Evolutionary conservation across 495 filamentous ascomycete genomes (phyloP).

Genomic region (Lepraria neglecta): DNA sequence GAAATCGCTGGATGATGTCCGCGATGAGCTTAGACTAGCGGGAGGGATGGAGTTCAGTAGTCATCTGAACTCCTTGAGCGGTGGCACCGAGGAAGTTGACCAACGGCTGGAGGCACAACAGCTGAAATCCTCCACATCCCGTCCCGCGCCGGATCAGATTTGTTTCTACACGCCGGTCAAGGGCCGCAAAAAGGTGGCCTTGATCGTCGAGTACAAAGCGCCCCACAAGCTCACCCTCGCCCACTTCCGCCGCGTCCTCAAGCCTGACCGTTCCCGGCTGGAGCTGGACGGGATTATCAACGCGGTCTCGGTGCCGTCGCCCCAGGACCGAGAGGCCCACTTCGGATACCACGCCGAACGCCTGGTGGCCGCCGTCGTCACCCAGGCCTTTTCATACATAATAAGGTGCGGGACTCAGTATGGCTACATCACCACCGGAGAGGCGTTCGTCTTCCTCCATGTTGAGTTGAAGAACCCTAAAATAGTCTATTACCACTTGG

Average conservation of each 20-base stretch:
- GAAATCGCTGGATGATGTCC: neutral
- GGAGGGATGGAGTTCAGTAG: neutral
- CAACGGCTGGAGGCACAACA: neutral
- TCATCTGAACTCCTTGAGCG: neutral
- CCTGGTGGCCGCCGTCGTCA: slow-evolving; percentile 38
- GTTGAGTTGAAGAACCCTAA: slow-evolving; percentile 35
- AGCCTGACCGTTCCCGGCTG: neutral
- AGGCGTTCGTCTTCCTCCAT: slow-evolving; percentile 44
- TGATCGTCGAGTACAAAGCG: neutral
- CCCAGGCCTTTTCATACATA: slow-evolving; percentile 47
- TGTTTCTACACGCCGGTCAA: neutral
- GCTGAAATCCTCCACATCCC: neutral
- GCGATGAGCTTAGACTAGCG: neutral
- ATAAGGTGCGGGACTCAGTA: slow-evolving; percentile 38
- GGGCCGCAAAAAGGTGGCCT: neutral
- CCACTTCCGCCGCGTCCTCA: neutral
- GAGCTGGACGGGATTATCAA: neutral
- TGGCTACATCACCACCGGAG: slow-evolving; percentile 42
- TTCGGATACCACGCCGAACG: slow-evolving; percentile 29
- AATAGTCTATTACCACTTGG: slow-evolving; percentile 31
- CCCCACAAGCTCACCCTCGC: neutral
- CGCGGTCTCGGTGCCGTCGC: neutral
- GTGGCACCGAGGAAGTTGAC: neutral
- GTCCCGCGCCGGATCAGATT: neutral
- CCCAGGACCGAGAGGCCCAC: neutral